phyloP scores from a whole-genome alignment of 2,329 filamentous ascomycete species.

The Exophiala bonariae region DNA sequence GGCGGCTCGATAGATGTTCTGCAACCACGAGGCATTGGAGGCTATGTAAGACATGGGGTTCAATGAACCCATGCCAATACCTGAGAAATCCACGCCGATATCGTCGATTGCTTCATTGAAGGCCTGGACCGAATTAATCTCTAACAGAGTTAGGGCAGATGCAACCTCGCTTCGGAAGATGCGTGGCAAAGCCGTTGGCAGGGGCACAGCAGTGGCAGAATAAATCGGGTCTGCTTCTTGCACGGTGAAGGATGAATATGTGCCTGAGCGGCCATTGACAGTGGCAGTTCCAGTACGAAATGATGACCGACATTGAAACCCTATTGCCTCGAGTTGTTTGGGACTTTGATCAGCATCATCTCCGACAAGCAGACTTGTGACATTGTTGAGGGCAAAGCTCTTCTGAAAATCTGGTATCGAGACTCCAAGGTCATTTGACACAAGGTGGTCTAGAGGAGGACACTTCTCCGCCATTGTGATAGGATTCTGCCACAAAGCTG shows the following conservation, averaged over 20 bases:
- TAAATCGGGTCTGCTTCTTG: background rate
- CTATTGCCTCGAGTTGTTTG: conserved; percentile 3
- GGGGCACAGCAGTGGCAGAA: conserved; percentile 3
- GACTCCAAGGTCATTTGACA: background rate
- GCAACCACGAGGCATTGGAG: conserved; percentile 3
- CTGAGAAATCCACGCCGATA: background rate
- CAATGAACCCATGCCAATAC: background rate
- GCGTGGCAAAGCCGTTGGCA: conserved; percentile 1
- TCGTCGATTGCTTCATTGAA: background rate
- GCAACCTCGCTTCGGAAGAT: conserved; percentile 2
- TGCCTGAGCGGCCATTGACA: conserved; percentile 2
- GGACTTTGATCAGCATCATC: background rate
- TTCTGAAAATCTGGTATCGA: background rate
- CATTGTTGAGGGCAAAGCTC: background rate
- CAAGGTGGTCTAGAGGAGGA: background rate
- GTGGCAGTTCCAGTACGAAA: conserved; percentile 1
- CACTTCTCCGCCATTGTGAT: background rate
- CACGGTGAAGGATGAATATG: background rate
- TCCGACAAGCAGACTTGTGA: background rate
- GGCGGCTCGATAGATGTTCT: conserved; percentile 6
- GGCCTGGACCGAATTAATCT: background rate
- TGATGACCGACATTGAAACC: background rate
- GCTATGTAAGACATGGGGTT: conserved; percentile 8
- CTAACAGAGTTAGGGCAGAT: background rate
- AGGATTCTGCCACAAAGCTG: conserved; percentile 5